Evolutionary conservation across 257 asterid species (phyloP).

Genomic region (Osmanthus fragrans): DNA sequence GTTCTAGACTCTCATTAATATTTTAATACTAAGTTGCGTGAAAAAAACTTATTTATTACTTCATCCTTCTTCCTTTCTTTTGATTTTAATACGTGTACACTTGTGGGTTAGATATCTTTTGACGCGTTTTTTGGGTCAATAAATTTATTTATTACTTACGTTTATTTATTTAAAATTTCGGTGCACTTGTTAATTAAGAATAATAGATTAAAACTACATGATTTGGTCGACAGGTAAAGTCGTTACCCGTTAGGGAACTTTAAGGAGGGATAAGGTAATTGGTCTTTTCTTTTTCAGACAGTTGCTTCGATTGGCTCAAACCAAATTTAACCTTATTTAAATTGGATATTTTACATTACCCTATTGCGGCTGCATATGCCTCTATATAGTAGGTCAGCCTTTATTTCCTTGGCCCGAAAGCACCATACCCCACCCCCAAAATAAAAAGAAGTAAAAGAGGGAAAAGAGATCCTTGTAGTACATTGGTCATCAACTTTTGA

Average conservation of each 20-base stretch:
- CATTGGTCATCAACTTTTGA: too few species aligned
- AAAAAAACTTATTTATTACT: too few species aligned
- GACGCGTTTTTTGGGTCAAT: too few species aligned
- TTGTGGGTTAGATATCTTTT: too few species aligned
- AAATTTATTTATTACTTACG: too few species aligned
- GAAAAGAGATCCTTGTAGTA: too few species aligned
- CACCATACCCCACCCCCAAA: neutral
- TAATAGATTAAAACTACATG: slow-evolving; percentile 20
- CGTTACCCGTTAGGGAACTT: slow-evolving; percentile 51
- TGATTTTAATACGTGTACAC: too few species aligned
- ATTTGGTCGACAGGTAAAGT: slow-evolving; percentile 57
- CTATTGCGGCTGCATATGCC: neutral
- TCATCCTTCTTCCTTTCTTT: too few species aligned
- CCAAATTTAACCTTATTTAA: neutral
- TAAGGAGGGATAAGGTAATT: slow-evolving; percentile 26
- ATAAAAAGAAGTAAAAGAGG: too few species aligned
- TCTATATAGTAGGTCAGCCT: neutral
- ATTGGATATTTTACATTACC: neutral
- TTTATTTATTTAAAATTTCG: too few species aligned
- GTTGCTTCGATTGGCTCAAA: slow-evolving; percentile 45
- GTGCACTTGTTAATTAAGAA: neutral
- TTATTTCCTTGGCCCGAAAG: neutral
- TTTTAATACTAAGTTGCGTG: too few species aligned
- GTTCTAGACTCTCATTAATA: too few species aligned
- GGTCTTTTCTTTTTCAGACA: slow-evolving; percentile 53